Evolutionary conservation across 2,329 filamentous ascomycete species (phyloP).

Genomic region (Hyphodiscus sp.): DNA sequence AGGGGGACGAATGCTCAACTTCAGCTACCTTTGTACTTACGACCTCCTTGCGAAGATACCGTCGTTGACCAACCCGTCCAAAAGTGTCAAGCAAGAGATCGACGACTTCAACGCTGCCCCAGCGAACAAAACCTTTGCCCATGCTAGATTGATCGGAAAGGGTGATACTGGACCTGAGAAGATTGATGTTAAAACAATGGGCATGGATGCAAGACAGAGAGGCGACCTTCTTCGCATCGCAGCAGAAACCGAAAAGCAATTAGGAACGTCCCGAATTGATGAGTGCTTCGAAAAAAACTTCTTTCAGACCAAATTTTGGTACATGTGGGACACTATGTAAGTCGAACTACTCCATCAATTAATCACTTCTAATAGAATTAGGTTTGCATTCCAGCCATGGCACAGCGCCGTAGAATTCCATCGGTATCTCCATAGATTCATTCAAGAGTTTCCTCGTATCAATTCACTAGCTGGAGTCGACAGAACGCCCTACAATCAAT

Average conservation of each 20-base stretch:
- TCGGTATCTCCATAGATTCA: conserved; percentile 32
- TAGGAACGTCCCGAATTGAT: conserved; percentile 8
- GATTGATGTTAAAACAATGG: conserved; percentile 23
- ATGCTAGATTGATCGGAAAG: conserved; percentile 22
- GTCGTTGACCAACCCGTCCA: conserved; percentile 9
- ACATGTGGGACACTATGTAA: conserved; percentile 32
- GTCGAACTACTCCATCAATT: neutral
- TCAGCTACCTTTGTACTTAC: conserved; percentile 27
- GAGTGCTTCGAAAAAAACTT: conserved; percentile 23
- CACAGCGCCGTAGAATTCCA: conserved; percentile 33
- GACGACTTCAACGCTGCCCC: conserved; percentile 17
- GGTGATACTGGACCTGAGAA: conserved; percentile 19
- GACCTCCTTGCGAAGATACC: conserved; percentile 25
- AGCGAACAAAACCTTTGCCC: conserved; percentile 15
- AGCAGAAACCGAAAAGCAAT: conserved; percentile 4
- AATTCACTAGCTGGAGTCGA: conserved; percentile 26
- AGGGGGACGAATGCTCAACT: conserved; percentile 28
- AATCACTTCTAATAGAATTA: neutral
- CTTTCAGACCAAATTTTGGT: conserved; percentile 34
- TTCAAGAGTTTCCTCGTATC: conserved; percentile 30
- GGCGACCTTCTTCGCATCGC: conserved; percentile 15
- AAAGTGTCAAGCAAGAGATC: conserved; percentile 25
- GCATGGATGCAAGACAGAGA: conserved; percentile 18
- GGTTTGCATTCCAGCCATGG: conserved; percentile 32
- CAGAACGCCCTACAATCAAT: conserved; percentile 32